Percentiles rank a stretch among this genome's conserved stretches.
Evolutionary conservation across 345 rosid genomes (phyloP).

Genomic region (Cardamine chenopodiifolia): DNA sequence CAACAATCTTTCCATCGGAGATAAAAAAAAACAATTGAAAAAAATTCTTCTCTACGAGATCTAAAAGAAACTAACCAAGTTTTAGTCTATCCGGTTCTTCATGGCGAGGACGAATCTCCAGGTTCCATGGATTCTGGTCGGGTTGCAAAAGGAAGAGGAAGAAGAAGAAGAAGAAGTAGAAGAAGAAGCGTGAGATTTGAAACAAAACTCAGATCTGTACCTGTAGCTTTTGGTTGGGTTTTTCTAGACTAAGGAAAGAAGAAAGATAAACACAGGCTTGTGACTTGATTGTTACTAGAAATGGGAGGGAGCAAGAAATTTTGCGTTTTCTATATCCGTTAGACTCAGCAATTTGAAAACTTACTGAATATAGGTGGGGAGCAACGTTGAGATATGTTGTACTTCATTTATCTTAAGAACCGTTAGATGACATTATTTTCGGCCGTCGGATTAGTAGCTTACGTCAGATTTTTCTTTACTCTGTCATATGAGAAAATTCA

Average conservation of each 20-base stretch:
- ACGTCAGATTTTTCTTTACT: background rate
- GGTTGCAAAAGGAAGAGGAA: background rate
- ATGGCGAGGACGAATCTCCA: background rate
- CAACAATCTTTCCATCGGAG: background rate
- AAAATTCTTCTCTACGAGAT: too few species aligned
- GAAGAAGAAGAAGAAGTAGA: background rate
- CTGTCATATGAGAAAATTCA: too few species aligned
- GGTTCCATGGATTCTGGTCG: background rate
- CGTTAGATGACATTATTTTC: background rate
- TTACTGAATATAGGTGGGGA: background rate
- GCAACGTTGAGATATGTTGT: background rate
- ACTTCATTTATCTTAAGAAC: background rate
- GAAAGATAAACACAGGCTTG: background rate
- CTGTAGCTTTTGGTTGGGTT: background rate
- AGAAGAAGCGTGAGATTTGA: background rate
- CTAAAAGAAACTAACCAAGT: background rate
- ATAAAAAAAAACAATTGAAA: too few species aligned
- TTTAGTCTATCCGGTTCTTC: background rate
- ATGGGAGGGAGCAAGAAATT: background rate
- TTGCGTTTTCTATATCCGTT: background rate
- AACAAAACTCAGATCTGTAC: too few species aligned
- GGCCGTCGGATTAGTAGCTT: background rate
- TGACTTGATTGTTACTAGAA: background rate
- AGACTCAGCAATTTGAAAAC: background rate
- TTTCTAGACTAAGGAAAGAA: background rate